Evolutionary conservation across 2,329 filamentous ascomycete genomes (phyloP).

Genomic region (Aspergillus brasiliensis): DNA sequence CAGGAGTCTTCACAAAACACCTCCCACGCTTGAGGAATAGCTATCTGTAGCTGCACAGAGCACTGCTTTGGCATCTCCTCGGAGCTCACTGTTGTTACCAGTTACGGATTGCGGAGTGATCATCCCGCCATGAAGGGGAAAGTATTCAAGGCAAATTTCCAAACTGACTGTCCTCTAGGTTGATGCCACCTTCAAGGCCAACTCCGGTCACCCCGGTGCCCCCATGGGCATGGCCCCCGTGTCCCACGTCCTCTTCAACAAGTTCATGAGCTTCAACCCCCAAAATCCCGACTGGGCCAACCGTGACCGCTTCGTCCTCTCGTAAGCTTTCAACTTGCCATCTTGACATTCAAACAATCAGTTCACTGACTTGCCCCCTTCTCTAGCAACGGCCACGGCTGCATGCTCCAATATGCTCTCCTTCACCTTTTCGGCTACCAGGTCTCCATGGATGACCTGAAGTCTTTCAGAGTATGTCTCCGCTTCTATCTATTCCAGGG

Average conservation of each 20-base stretch:
- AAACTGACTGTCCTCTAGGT: constrained; percentile 59
- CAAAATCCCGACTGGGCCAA: constrained; percentile 98
- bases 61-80: neutral
- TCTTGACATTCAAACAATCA: neutral
- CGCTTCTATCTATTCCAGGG: no score
- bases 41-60: neutral
- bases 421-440: constrained; percentile 95
- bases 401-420: constrained; percentile 99
- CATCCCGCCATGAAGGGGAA: neutral
- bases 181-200: constrained; percentile 94
- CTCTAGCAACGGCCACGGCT: constrained; percentile 90
- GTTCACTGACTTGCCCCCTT: constrained; percentile 15
- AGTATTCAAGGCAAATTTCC: neutral
- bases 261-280: constrained; percentile 99
- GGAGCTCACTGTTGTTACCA: neutral
- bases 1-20: neutral
- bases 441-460: constrained; percentile 85
- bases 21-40: neutral
- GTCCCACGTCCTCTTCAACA: constrained; percentile 96
- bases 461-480: constrained; percentile 85
- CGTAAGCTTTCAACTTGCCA: constrained; percentile 64
- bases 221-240: constrained; percentile 96
- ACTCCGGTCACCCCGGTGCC: constrained; percentile 97
- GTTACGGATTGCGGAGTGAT: neutral
- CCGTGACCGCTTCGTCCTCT: constrained; percentile 97